These are phyloP conservation scores for Ascochyta koolunga DNA, from an alignment of 2,329 filamentous ascomycete species.

Conservation along the genomic window DNA sequence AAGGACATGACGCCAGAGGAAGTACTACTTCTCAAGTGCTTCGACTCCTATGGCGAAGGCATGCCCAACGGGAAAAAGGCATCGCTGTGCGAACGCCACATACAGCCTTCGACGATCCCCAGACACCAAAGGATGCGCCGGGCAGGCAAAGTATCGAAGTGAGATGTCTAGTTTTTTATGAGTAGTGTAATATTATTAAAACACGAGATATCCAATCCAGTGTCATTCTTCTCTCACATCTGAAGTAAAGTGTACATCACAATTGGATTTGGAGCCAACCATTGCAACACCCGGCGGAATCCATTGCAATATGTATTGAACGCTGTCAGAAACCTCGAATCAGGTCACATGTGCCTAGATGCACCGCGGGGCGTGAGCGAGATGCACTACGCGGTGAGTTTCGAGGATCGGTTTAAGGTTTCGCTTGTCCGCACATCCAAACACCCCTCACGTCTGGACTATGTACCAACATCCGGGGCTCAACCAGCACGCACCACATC, in stretches of 20 bases:
- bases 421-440: constrained; percentile 13
- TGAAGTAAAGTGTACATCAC: too few relatives aligned
- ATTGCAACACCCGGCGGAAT: background rate
- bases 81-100: constrained; percentile 64
- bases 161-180: constrained; percentile 67
- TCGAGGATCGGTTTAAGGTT: constrained; percentile 4
- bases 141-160: constrained; percentile 69
- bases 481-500: background rate
- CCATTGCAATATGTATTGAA: background rate
- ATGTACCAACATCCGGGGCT: constrained; percentile 1
- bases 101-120: constrained; percentile 65
- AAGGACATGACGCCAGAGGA: constrained; percentile 70
- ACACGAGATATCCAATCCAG: background rate
- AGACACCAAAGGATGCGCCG: constrained; percentile 57
- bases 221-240: background rate
- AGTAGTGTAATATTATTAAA: constrained; percentile 34
- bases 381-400: background rate
- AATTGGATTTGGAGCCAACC: too few relatives aligned
- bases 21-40: constrained; percentile 60
- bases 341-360: background rate
- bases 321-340: background rate
- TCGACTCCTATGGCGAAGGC: constrained; percentile 53
- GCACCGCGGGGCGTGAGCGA: background rate
- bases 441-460: constrained; percentile 3
- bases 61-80: constrained; percentile 49